Evolutionary conservation across 1,284 basidiomycete genomes (phyloP).

Genomic region (Inonotus hispidus): DNA sequence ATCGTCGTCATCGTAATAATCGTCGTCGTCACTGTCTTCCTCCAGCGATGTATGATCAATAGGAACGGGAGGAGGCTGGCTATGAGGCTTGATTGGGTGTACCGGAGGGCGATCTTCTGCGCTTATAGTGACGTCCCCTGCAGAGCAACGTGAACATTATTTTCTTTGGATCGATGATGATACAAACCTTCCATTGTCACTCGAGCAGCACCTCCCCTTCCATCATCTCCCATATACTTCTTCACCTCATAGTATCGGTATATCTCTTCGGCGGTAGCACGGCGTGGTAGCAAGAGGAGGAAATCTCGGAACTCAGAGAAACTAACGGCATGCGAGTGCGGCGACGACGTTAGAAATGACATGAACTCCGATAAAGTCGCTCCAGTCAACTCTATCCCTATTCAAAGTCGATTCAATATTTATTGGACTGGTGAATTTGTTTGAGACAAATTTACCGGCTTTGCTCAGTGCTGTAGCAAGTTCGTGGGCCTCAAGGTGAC

Average conservation of each 20-base stretch:
- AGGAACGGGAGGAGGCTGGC: constrained; percentile 24
- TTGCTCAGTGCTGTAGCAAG: constrained; percentile 63
- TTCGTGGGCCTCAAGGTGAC: constrained; percentile 70
- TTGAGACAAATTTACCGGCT: constrained; percentile 52
- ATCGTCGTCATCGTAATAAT: constrained; percentile 38
- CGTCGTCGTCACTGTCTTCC: constrained; percentile 33
- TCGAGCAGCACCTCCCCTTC: constrained; percentile 62
- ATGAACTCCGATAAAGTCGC: constrained; percentile 75
- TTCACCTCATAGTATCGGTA: constrained; percentile 82
- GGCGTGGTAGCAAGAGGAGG: constrained; percentile 79
- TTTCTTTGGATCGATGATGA: constrained; percentile 13
- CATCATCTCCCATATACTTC: constrained; percentile 70
- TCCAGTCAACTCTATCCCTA: constrained; percentile 67
- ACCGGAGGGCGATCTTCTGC: constrained; percentile 58
- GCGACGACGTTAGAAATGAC: constrained; percentile 65
- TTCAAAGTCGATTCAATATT: constrained; percentile 16
- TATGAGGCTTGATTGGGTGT: constrained; percentile 25
- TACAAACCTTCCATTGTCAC: constrained; percentile 82
- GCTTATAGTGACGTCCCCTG: constrained; percentile 72
- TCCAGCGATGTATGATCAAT: constrained; percentile 27
- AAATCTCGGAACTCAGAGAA: constrained; percentile 91
- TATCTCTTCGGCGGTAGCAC: constrained; percentile 78
- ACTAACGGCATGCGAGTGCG: constrained; percentile 63
- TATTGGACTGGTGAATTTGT: background rate
- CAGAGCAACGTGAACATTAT: constrained; percentile 9